These are phyloP conservation scores for Ascoidea rubescens DNA, from an alignment of 805 yeast genomes.

Conservation along the genomic window DNA sequence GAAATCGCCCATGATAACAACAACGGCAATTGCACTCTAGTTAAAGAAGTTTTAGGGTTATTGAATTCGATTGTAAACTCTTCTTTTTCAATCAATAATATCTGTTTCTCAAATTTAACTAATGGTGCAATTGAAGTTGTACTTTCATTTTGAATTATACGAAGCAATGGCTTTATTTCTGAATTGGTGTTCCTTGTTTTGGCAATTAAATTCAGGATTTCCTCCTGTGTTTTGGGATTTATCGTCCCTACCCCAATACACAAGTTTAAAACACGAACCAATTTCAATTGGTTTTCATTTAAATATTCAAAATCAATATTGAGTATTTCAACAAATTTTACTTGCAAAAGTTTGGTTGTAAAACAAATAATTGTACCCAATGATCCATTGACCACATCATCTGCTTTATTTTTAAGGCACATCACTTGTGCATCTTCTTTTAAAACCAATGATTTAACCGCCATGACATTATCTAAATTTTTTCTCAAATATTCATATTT, in stretches of 20 bases:
- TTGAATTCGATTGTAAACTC: neutral
- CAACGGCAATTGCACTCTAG: slow-evolving; percentile 67
- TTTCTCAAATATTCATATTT: slow-evolving; percentile 28
- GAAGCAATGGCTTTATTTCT: neutral
- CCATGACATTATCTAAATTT: slow-evolving; percentile 42
- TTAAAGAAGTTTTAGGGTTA: neutral
- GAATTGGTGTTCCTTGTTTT: too few species aligned
- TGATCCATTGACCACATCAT: slow-evolving; percentile 62
- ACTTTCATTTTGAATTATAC: neutral
- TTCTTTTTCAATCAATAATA: neutral
- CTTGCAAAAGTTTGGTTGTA: slow-evolving; percentile 9
- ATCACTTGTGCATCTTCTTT: slow-evolving; percentile 72
- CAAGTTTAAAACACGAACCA: too few species aligned
- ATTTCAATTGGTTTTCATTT: neutral
- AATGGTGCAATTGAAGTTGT: neutral
- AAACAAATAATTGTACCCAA: slow-evolving; percentile 56
- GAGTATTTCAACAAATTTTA: neutral
- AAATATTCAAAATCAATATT: too few species aligned
- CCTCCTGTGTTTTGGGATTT: neutral
- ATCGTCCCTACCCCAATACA: neutral
- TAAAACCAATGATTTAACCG: slow-evolving; percentile 40
- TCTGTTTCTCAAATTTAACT: neutral
- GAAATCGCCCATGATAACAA: slow-evolving; percentile 95
- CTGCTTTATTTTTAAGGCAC: slow-evolving; percentile 68
- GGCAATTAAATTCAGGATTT: too few species aligned